Conservation (phyloP, 2,329 filamentous ascomycete species). For the Aureobasidium leucospermi region DNA sequence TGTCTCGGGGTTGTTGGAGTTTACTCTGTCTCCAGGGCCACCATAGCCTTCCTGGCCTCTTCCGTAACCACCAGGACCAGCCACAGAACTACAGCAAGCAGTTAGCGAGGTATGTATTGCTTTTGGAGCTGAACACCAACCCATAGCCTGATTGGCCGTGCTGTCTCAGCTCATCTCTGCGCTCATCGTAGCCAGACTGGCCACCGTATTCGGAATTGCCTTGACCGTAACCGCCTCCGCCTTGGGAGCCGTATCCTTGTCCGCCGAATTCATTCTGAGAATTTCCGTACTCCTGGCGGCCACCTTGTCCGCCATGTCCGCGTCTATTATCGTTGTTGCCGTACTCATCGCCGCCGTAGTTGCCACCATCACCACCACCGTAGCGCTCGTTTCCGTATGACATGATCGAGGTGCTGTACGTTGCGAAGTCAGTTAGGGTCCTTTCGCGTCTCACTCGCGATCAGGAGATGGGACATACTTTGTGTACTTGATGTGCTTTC, state of each 20-base stretch:
- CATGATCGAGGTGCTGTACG: slow-evolving; percentile 19
- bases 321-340: slow-evolving; percentile 13
- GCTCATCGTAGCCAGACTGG: slow-evolving; percentile 14
- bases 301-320: slow-evolving; percentile 16
- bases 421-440: not conserved
- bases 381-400: slow-evolving; percentile 27
- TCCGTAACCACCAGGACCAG: slow-evolving; percentile 11
- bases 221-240: slow-evolving; percentile 16
- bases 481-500: not conserved
- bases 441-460: not conserved
- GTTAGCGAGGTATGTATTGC: not conserved
- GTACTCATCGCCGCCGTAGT: slow-evolving; percentile 17
- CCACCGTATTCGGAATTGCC: slow-evolving; percentile 18
- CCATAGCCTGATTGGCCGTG: slow-evolving; percentile 19
- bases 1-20: slow-evolving; percentile 1
- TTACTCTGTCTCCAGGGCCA: not conserved
- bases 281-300: slow-evolving; percentile 10
- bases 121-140: not conserved
- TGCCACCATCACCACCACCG: slow-evolving; percentile 22
- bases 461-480: not conserved
- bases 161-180: slow-evolving; percentile 15
- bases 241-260: slow-evolving; percentile 5
- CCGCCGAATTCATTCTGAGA: not conserved
- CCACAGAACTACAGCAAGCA: not conserved
- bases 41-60: slow-evolving; percentile 10